phyloP scores from a whole-genome alignment of 2,329 filamentous ascomycete species.

The Penicillium sp. region DNA sequence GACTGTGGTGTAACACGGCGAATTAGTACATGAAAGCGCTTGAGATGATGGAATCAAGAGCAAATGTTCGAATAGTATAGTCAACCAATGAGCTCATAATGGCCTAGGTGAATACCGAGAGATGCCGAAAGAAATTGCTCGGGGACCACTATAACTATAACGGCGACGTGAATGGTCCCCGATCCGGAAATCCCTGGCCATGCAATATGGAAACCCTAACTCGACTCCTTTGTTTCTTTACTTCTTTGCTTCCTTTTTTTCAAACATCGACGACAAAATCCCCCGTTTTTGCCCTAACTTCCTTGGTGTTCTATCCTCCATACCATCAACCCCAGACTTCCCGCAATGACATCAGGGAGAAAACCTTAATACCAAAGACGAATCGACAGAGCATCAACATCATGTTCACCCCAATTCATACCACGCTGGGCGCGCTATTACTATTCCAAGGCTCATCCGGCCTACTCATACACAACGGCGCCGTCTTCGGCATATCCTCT shows the following conservation, averaged over 20 bases:
- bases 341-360: constrained; percentile 11
- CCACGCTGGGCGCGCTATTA: constrained; percentile 50
- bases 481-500: constrained; percentile 51
- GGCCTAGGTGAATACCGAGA: background rate
- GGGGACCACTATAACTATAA: constrained; percentile 17
- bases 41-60: background rate
- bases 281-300: too few relatives aligned
- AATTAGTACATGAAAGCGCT: background rate
- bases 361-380: constrained; percentile 8
- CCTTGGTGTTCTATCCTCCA: background rate
- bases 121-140: constrained; percentile 5
- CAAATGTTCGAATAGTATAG: background rate
- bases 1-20: background rate
- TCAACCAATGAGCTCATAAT: background rate
- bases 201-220: constrained; percentile 6
- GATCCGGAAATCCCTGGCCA: constrained; percentile 13
- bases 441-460: constrained; percentile 51
- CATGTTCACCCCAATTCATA: constrained; percentile 56
- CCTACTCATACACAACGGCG: constrained; percentile 52
- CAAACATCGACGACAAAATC: background rate
- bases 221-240: background rate
- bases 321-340: background rate
- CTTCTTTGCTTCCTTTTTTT: background rate
- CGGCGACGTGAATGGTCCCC: constrained; percentile 19
- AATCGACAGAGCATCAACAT: background rate